phyloP scores from a whole-genome alignment of 2,329 filamentous ascomycete species.

The Dactylellina haptotyla region DNA sequence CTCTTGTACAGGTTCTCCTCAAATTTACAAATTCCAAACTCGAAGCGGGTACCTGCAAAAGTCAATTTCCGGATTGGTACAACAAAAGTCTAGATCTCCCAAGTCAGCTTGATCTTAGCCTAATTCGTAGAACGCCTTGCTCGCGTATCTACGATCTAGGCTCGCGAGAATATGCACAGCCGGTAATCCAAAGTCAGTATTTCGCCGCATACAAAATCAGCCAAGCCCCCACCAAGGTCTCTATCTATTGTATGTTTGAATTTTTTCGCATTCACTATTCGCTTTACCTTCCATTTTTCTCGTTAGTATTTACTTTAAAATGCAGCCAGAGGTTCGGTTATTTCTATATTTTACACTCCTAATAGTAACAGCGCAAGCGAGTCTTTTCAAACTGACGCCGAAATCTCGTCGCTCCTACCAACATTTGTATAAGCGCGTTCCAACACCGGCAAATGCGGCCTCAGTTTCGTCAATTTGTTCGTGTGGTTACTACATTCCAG shows the following conservation, averaged over 20 bases:
- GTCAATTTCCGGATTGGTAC: constrained; percentile 48
- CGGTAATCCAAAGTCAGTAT: not conserved
- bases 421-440: not conserved
- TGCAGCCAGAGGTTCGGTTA: constrained; percentile 7
- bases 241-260: no score
- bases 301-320: not conserved
- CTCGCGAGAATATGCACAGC: not conserved
- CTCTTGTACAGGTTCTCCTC: not conserved
- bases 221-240: not conserved
- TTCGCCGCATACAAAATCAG: not conserved
- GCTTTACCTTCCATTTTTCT: no score
- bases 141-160: constrained; percentile 1
- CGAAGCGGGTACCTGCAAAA: constrained; percentile 34
- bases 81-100: constrained; percentile 18
- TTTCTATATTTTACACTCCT: constrained; percentile 28
- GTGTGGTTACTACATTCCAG: constrained; percentile 51
- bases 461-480: not conserved
- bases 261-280: no score
- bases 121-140: not conserved
- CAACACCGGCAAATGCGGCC: not conserved
- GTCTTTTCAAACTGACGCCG: constrained; percentile 8
- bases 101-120: not conserved
- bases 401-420: not conserved
- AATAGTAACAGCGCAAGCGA: constrained; percentile 18
- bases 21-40: not conserved